A percentile compares a stretch with the other conserved stretches of the same genome.
phyloP scores from a whole-genome alignment of 495 filamentous ascomycete genomes.

The Neurospora sp. region DNA sequence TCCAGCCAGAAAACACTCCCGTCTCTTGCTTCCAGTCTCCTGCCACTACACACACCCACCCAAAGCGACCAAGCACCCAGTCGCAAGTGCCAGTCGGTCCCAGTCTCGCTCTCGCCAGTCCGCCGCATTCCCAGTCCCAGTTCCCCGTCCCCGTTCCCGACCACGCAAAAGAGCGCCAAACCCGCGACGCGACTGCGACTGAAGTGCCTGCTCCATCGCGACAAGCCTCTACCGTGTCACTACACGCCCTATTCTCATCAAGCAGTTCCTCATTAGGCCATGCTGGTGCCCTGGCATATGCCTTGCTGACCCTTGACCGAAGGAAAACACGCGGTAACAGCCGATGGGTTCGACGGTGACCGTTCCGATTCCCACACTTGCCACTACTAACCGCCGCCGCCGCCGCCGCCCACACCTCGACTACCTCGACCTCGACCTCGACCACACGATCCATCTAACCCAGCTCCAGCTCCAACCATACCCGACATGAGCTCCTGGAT shows the following conservation, averaged over 20 bases:
- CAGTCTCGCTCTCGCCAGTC: not conserved
- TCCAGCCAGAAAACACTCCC: conserved; percentile 13
- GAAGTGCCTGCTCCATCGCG: conserved; percentile 32
- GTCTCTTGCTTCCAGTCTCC: not conserved
- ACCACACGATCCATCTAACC: not conserved
- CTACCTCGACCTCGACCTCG: not conserved
- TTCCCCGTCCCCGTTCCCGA: conserved; percentile 10
- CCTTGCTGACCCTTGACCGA: not conserved
- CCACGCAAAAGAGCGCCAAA: conserved; percentile 3
- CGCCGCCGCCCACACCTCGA: not conserved
- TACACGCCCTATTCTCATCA: conserved; percentile 28
- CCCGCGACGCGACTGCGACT: conserved; percentile 40
- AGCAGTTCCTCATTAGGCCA: conserved; percentile 21
- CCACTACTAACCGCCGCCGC: not conserved
- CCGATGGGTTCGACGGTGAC: conserved; percentile 37
- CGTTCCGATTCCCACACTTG: conserved; percentile 5
- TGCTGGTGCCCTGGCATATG: conserved; percentile 6
- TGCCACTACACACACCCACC: not conserved
- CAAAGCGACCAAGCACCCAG: not conserved
- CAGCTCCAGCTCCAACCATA: not conserved
- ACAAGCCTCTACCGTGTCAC: conserved; percentile 33
- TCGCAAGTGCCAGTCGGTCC: not conserved
- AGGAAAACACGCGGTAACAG: conserved; percentile 12
- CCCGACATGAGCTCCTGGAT: conserved; percentile 70
- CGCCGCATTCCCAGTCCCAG: not conserved